Percentiles rank a stretch among this genome's conserved stretches.
These are phyloP conservation scores for Candida labiduridarum DNA, from an alignment of 1,139 yeast genomes.

Conservation along the genomic window DNA sequence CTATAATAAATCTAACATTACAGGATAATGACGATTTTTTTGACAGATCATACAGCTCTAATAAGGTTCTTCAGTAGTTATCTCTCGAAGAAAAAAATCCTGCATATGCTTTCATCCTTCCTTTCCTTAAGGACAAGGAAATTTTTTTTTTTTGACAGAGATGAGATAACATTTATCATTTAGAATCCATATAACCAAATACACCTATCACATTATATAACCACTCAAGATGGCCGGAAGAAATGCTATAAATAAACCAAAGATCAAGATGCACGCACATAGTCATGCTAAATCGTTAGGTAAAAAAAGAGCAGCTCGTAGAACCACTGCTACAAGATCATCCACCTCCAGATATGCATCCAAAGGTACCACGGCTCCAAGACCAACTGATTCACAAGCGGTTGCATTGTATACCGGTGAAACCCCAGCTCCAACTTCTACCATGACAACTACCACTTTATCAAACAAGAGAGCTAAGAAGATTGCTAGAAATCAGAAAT, in stretches of 20 bases:
- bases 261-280: conserved; percentile 57
- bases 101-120: not conserved
- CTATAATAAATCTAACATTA: too few species aligned
- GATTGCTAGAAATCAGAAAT: conserved; percentile 76
- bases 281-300: conserved; percentile 58
- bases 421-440: conserved; percentile 35
- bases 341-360: conserved; percentile 49
- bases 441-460: conserved; percentile 59
- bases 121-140: not conserved
- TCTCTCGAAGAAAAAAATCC: too few species aligned
- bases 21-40: too few species aligned
- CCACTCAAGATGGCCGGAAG: conserved; percentile 66
- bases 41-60: not conserved
- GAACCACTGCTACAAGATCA: conserved; percentile 46
- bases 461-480: conserved; percentile 84
- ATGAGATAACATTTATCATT: not conserved
- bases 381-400: conserved; percentile 59
- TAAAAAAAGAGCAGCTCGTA: conserved; percentile 59
- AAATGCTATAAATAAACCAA: conserved; percentile 80
- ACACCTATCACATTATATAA: not conserved
- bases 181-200: not conserved
- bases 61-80: not conserved
- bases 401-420: conserved; percentile 61
- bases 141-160: not conserved
- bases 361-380: conserved; percentile 34